Percentiles rank a stretch among this genome's conserved stretches.
Evolutionary conservation across 257 asterid genomes (phyloP).

Genomic region (Datura wrightii): DNA sequence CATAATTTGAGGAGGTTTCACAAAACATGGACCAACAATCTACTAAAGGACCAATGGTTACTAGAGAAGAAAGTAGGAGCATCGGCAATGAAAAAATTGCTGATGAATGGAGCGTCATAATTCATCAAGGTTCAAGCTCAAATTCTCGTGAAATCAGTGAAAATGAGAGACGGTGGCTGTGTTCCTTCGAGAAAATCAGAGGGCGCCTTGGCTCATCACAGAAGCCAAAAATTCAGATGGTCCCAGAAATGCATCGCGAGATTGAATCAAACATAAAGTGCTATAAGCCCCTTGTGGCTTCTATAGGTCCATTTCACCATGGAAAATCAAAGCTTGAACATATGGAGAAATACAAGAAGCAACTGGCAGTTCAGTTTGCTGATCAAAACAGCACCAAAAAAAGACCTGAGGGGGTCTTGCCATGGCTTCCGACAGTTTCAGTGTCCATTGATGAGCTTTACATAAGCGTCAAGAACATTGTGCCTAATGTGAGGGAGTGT

Average conservation of each 20-base stretch:
- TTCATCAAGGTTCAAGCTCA: not conserved
- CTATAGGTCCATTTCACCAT: conserved; percentile 33
- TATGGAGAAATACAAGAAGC: not conserved
- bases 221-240: conserved; percentile 23
- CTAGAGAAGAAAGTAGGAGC: not conserved
- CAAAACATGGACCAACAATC: conserved; percentile 1
- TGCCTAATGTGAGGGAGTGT: not conserved
- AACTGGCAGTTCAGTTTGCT: not conserved
- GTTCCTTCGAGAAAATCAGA: not conserved
- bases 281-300: conserved; percentile 30
- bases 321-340: not conserved
- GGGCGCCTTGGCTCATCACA: not conserved
- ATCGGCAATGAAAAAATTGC: not conserved
- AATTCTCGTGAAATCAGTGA: not conserved
- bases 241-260: conserved; percentile 27
- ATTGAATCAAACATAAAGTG: not conserved
- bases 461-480: not conserved
- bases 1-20: not conserved
- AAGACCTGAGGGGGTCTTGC: not conserved
- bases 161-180: not conserved
- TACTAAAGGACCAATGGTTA: not conserved
- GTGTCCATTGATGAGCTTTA: not conserved
- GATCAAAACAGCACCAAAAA: not conserved
- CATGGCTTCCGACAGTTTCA: not conserved
- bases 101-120: not conserved